Evolutionary conservation across 2,329 filamentous ascomycete genomes (phyloP), one percentile per base, ranked within the genome.

Genomic region (Orbilia ellipsospora): DNA sequence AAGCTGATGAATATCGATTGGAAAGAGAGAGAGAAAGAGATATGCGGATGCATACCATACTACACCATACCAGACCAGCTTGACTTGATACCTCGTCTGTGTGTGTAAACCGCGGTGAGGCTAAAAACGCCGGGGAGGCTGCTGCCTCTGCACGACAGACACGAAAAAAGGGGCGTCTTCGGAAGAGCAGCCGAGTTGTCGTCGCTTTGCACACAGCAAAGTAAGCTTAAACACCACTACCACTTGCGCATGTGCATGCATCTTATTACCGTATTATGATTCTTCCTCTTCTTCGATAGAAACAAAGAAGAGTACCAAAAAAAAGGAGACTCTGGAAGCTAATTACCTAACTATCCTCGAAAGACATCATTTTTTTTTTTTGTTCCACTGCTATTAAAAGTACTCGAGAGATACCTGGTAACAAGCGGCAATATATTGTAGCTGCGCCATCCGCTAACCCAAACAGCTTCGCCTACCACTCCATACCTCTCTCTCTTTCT

Each of bases 151-250:
- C 61, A 62, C 61, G 62, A 62, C 55, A 66, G 31, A 36, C 5
- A 36, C 3, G 5, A 36, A 36, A 36, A 36, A 36, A 36, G 69
- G 69, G 61, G 70, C 70, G 54, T 73, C 70, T 57, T 74, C 70
- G 69, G 69, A 67, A 54, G 31, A 31, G 50, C 54, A 73, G 54
- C 68, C 68, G 68, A 66, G 54, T 16, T n/a, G 4, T 23, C 31
- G 31, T 36, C 31, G 31, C 31, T 36, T 7, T 7, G 8, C 42
- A n/a, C 10, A 1, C 40, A 16, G 18, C 3, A 5, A 18, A 45
- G 42, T 61, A 50, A 50, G 23, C 40, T 45, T 61, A 50, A 31
- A 50, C 42, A n/a, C 31, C 26, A 23, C 23, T n/a, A 5, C 13
- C 7, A 6, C 15, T 48, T 12, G 44, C 13, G 31, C 31, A 36